These are phyloP conservation scores for Taphrina confusa DNA, from an alignment of 1,139 yeast species.

Conservation along the genomic window DNA sequence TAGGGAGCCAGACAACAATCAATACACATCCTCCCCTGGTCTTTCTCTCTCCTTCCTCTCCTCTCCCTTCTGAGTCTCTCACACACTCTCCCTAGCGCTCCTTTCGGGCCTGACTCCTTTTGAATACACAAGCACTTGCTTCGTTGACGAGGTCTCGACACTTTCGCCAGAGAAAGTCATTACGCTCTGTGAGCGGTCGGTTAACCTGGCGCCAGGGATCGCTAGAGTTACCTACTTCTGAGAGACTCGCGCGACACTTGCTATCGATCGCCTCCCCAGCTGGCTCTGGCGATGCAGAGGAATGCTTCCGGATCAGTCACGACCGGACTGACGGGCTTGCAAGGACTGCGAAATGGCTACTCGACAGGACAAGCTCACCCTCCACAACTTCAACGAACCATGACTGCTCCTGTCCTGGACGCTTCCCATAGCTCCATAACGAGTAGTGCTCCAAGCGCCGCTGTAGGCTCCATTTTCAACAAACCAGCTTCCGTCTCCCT, in stretches of 20 bases:
- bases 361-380: neutral
- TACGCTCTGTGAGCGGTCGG: too few relatives aligned
- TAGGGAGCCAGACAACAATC: slow-evolving; percentile 5
- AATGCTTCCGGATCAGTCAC: slow-evolving; percentile 10
- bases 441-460: slow-evolving; percentile 20
- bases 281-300: slow-evolving; percentile 9
- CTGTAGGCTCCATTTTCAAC: slow-evolving; percentile 15
- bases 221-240: too few relatives aligned
- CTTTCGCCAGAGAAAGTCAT: too few relatives aligned
- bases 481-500: slow-evolving; percentile 17
- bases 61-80: neutral
- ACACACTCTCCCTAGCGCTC: too few relatives aligned
- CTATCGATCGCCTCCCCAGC: neutral
- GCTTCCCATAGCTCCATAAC: slow-evolving; percentile 4
- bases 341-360: neutral
- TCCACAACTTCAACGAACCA: slow-evolving; percentile 27
- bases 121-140: too few relatives aligned
- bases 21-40: neutral
- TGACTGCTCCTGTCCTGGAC: slow-evolving; percentile 27
- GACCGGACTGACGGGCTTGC: neutral
- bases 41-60: neutral
- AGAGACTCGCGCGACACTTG: neutral
- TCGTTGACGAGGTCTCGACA: too few relatives aligned
- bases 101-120: too few relatives aligned
- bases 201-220: too few relatives aligned